Evolutionary conservation across 805 yeast species (phyloP), one percentile per base, ranked within the genome.

Genomic region (Schizosaccharomyces lindneri): DNA sequence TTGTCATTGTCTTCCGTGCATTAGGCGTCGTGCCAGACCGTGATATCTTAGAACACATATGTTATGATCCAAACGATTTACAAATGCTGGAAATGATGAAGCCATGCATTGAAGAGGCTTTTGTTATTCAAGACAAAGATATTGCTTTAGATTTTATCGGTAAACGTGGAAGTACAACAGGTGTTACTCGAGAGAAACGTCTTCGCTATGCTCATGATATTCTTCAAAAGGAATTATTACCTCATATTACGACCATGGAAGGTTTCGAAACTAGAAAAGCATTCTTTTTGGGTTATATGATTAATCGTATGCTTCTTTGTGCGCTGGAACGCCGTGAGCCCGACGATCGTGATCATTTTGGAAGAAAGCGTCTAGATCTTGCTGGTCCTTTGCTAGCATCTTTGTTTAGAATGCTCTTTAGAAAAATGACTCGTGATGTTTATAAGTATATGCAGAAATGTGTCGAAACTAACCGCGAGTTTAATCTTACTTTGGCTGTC

Each of bases 311-410:
- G 75, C 79, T 93, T 68, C 78, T 93, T 64, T 89, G 96, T 78
- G 97, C 98, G 36, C 78, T 93, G 66, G 98, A 89, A 71, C 84
- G 99, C 78, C 87, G 89, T 67, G 97, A 90, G 72, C 95, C 93
- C 64, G 99, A 93, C 73, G 99, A 93, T 75, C 87, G 98, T 79
- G 99, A 93, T 76, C 99, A 93, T 75, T 93, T 93, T 73, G 99
- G 99, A 73, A 93, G 89, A 74, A 93, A 93, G 76, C 83, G 99
- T 76, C 81, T 93, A 72, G 99, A 93, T 77, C 81, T 93, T 73
- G 98, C 98, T 60, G 99, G 99, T 69, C 98, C 99, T 43, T 77
- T 93, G 71, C 79, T 93, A 70, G 97, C 97, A 64, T 87, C 87
- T 73, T 81, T 93, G 73, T 93, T 93, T 83, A 81, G 97, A 73